Evolutionary conservation across 352 stramenopile genomes (phyloP).

Genomic region (Phytophthora cactorum): DNA sequence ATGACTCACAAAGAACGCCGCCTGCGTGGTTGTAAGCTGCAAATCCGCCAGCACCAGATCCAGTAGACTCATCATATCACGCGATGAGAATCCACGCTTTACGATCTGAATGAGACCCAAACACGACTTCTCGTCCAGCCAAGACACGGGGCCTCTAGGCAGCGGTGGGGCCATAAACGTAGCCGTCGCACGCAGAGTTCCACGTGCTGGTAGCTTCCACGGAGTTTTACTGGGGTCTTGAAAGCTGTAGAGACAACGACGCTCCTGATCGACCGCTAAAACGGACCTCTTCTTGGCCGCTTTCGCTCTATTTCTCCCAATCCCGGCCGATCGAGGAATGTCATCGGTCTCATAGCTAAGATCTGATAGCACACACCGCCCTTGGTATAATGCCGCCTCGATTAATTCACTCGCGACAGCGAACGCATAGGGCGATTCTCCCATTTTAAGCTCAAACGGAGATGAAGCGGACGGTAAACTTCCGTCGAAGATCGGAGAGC

Average conservation of each 20-base stretch:
- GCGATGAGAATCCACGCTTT: constrained; percentile 54
- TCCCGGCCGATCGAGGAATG: constrained; percentile 3
- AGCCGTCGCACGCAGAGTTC: constrained; percentile 46
- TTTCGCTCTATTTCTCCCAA: constrained; percentile 24
- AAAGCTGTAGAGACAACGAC: constrained; percentile 39
- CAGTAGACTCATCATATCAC: constrained; percentile 53
- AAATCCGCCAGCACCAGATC: constrained; percentile 60
- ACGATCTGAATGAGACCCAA: constrained; percentile 54
- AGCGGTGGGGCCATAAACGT: constrained; percentile 55
- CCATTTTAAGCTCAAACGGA: constrained; percentile 59
- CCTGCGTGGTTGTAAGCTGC: constrained; percentile 51
- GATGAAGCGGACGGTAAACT: constrained; percentile 60
- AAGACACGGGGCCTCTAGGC: constrained; percentile 15
- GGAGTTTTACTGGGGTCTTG: constrained; percentile 22
- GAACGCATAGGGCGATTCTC: constrained; percentile 66
- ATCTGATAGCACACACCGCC: constrained; percentile 52
- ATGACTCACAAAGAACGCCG: constrained; percentile 48
- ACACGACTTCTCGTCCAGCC: constrained; percentile 42
- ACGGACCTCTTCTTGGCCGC: constrained; percentile 31
- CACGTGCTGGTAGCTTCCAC: constrained; percentile 50
- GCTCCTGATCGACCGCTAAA: constrained; percentile 43
- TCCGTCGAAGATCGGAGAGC: constrained; percentile 55
- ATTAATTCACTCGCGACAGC: constrained; percentile 66
- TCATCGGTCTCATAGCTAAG: constrained; percentile 46
- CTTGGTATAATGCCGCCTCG: constrained; percentile 44